These are phyloP conservation scores for Melaleuca alternifolia DNA, from an alignment of 345 rosid species.

Conservation along the genomic window DNA sequence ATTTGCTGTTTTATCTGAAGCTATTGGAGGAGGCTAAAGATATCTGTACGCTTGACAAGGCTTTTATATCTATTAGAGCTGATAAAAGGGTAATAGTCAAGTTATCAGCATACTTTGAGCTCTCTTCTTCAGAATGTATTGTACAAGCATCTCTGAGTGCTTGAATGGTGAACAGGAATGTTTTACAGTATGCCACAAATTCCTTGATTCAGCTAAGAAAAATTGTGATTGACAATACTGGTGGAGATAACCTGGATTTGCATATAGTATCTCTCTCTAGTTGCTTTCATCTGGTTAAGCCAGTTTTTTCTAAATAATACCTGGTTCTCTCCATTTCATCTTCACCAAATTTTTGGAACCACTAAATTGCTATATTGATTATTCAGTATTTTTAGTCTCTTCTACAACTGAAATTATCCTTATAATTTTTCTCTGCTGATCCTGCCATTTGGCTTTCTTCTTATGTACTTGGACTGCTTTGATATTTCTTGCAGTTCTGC, in stretches of 20 bases:
- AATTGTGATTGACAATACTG: background rate
- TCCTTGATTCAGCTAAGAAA: background rate
- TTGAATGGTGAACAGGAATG: background rate
- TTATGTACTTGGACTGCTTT: background rate
- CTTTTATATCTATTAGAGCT: conserved; percentile 67
- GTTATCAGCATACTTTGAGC: background rate
- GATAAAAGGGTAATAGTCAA: conserved; percentile 77
- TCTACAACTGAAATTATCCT: background rate
- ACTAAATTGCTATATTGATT: background rate
- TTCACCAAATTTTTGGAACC: background rate
- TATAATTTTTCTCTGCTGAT: background rate
- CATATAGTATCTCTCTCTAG: background rate
- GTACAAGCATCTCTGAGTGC: background rate
- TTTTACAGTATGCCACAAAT: background rate
- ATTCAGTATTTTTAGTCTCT: background rate
- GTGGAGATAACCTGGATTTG: background rate
- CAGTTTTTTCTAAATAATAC: background rate
- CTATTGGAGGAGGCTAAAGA: conserved; percentile 89
- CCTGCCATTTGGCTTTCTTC: background rate
- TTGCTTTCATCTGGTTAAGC: background rate
- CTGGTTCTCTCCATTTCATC: background rate
- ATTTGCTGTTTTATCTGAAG: conserved; percentile 77
- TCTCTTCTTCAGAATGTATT: background rate
- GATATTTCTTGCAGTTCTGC: conserved; percentile 51
- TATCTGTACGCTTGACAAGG: conserved; percentile 70